Base-by-base conservation (phyloP, 441 rosid species). In the Breynia disticha region DNA sequence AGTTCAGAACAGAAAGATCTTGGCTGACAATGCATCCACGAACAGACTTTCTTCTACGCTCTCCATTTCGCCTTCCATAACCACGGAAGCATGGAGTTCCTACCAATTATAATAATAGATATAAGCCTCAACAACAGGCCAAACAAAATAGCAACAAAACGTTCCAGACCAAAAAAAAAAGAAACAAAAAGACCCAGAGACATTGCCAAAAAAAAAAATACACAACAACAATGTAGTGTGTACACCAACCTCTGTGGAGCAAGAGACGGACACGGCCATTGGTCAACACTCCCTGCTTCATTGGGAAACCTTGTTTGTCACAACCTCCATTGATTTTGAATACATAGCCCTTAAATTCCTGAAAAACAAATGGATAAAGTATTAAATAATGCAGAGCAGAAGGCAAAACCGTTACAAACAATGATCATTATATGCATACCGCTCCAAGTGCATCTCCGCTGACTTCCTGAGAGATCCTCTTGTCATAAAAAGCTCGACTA, bases 381-480 rank as follows among this genome's bases (percentile, higher is more conserved):
- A 38, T 11, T 16, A 10, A 52, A 35, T 16, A 52, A 12, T 18
- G 38, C n/a, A 19, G 19, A 19, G 48, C 21, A 19, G 1, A 45
- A 0, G 15, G 48, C 15, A 10, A 37, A 1, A 11, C n/a, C 41
- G 43, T 3, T 11, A 11, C 16, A 16, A 14, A 19, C 38, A 48
- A 10, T 7, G 21, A 17, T 42, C 15, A 12, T 4, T 9, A 52
- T 10, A 13, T 39, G 42, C 32, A 57, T 64, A 76, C 77, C 80
- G 72, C 80, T 59, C 77, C 80, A 52, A 76, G 80, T 32, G 75
- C 68, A 67, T 76, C 77, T 11, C 78, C 80, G 17, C 67, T 69
- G 67, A 76, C 80, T 66, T 76, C 77, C 61, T 76, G 80, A 17
- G 80, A 76, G 57, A 76, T 76, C 64, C 78, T 76, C 67, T 76